Conservation (phyloP, 495 filamentous ascomycete genomes). For the Daldinia bambusicola region DNA sequence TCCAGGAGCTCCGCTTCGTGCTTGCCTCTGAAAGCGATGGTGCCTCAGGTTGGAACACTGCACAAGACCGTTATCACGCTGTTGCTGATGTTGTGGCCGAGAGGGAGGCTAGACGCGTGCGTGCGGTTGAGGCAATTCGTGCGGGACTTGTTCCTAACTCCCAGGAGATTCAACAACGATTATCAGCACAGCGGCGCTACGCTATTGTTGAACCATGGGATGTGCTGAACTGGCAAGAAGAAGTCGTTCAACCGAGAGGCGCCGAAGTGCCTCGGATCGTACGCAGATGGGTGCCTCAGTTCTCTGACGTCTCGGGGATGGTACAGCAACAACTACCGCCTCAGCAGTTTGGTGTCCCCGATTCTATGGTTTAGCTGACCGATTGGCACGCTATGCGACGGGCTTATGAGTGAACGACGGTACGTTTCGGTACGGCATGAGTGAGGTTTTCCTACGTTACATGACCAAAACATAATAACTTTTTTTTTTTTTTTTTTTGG, state of each 20-base stretch:
- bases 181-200: conserved; percentile 44
- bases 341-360: conserved; percentile 27
- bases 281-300: conserved; percentile 50
- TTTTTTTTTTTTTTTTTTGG: conserved; percentile 28
- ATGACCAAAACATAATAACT: conserved; percentile 39
- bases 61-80: conserved; percentile 54
- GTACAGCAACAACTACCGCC: conserved; percentile 33
- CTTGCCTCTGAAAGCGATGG: conserved; percentile 63
- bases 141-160: conserved; percentile 43
- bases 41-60: conserved; percentile 56
- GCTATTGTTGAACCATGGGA: conserved; percentile 48
- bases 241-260: conserved; percentile 42
- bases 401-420: conserved; percentile 37
- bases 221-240: conserved; percentile 58
- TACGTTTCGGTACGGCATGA: conserved; percentile 11
- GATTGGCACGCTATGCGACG: conserved; percentile 16
- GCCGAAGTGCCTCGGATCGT: conserved; percentile 46
- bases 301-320: conserved; percentile 28
- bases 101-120: conserved; percentile 63
- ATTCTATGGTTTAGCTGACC: conserved; percentile 49
- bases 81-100: conserved; percentile 67
- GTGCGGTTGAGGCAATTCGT: conserved; percentile 49
- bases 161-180: conserved; percentile 41
- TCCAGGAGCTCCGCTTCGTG: conserved; percentile 65
- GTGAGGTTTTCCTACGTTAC: conserved; percentile 32